phyloP scores from a whole-genome alignment of 75 land plant species.

The Cunninghamia lanceolata region DNA sequence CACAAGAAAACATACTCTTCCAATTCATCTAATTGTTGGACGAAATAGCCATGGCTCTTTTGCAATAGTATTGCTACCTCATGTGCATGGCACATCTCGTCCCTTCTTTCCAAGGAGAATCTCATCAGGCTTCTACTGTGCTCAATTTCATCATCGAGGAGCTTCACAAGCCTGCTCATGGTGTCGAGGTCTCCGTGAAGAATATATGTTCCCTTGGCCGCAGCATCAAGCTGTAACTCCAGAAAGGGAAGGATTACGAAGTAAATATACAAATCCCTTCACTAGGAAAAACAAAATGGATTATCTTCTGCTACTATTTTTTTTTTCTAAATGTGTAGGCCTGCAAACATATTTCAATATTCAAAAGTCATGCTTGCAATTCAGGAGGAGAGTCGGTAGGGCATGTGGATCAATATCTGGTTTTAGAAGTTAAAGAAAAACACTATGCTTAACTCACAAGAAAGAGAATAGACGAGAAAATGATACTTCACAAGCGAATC shows the following conservation, averaged over 20 bases:
- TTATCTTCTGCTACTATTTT: too few species aligned
- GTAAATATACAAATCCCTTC: not conserved
- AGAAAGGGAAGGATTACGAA: not conserved
- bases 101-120: constrained; percentile 22
- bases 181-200: constrained; percentile 54
- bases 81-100: constrained; percentile 22
- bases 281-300: too few species aligned
- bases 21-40: constrained; percentile 58
- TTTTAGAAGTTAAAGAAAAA: too few species aligned
- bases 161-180: constrained; percentile 49
- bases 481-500: too few species aligned
- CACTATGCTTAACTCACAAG: too few species aligned
- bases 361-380: too few species aligned
- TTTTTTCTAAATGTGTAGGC: too few species aligned
- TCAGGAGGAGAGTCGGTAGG: too few species aligned
- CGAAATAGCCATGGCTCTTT: constrained; percentile 19
- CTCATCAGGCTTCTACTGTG: constrained; percentile 21
- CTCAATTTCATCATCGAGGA: constrained; percentile 47
- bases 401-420: too few species aligned
- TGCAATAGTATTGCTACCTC: constrained; percentile 43
- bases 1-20: constrained; percentile 59
- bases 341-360: not conserved
- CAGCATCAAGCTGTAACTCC: constrained; percentile 42
- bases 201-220: constrained; percentile 52
- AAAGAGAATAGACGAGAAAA: too few species aligned